A percentile compares a stretch with the other conserved stretches of the same genome.
Conservation (phyloP, 164 flowering plant genomes). For the Echeveria elegans region DNA sequence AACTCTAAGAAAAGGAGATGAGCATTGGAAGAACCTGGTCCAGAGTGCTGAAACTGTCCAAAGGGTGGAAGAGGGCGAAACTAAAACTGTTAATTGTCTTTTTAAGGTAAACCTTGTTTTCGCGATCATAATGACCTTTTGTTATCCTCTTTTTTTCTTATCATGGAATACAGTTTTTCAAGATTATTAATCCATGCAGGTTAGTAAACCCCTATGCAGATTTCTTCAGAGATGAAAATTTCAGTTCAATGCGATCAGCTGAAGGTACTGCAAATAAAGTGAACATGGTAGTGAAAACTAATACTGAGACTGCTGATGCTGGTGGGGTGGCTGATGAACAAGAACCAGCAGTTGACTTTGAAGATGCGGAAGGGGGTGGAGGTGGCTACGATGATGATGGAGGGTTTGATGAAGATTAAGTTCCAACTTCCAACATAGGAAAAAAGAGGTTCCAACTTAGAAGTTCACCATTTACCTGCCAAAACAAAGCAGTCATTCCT, state of each 20-base stretch:
- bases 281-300: not conserved
- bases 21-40: conserved; percentile 63
- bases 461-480: not conserved
- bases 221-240: conserved; percentile 43
- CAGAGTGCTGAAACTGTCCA: too few relatives aligned
- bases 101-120: conserved; percentile 37
- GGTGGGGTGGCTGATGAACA: not conserved
- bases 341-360: not conserved
- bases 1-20: conserved; percentile 48
- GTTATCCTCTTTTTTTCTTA: too few relatives aligned
- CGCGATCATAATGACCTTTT: not conserved
- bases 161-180: not conserved
- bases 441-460: too few relatives aligned
- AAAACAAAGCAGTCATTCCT: not conserved
- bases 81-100: conserved; percentile 24
- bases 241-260: conserved; percentile 28
- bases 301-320: not conserved
- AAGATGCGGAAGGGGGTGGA: not conserved
- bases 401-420: not conserved
- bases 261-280: not conserved
- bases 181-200: not conserved
- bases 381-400: not conserved
- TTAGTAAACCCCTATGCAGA: conserved; percentile 43
- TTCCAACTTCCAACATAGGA: too few relatives aligned
- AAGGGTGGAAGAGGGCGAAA: not conserved